These are phyloP conservation scores for Leishmania aethiopica DNA, from an alignment of 208 protist species.

Conservation along the genomic window DNA sequence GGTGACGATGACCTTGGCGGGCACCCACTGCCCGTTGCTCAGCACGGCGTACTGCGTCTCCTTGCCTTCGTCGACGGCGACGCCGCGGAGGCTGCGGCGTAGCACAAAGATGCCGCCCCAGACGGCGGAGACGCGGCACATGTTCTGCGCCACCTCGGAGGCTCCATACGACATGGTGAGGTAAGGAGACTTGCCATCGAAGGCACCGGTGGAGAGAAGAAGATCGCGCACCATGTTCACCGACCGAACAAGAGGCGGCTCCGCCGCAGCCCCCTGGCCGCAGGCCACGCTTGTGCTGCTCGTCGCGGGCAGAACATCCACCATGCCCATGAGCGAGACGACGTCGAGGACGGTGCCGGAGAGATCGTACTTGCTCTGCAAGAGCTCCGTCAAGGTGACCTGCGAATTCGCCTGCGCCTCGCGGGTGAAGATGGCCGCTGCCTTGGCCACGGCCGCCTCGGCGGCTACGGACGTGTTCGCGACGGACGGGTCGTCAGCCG, in stretches of 20 bases:
- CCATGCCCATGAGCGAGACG: slow-evolving; percentile 66
- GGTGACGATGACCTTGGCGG: slow-evolving; percentile 55
- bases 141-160: slow-evolving; percentile 82
- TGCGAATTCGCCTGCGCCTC: slow-evolving; percentile 21
- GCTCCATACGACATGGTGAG: slow-evolving; percentile 80
- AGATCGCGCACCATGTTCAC: slow-evolving; percentile 62
- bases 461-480: slow-evolving; percentile 30
- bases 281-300: background rate
- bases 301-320: slow-evolving; percentile 34
- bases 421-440: slow-evolving; percentile 18
- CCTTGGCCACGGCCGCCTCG: slow-evolving; percentile 22
- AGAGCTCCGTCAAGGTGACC: slow-evolving; percentile 44
- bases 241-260: slow-evolving; percentile 31
- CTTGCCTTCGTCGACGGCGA: slow-evolving; percentile 38
- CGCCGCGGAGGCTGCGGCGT: slow-evolving; percentile 51
- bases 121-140: slow-evolving; percentile 88
- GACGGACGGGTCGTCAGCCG: slow-evolving; percentile 44
- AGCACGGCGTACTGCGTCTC: slow-evolving; percentile 60
- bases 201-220: slow-evolving; percentile 81
- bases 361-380: slow-evolving; percentile 58
- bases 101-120: slow-evolving; percentile 85
- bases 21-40: slow-evolving; percentile 82
- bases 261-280: background rate
- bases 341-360: slow-evolving; percentile 46
- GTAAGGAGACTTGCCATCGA: slow-evolving; percentile 72